These are phyloP conservation scores for Nasturtium officinale DNA, from an alignment of 345 rosid genomes.

Conservation along the genomic window DNA sequence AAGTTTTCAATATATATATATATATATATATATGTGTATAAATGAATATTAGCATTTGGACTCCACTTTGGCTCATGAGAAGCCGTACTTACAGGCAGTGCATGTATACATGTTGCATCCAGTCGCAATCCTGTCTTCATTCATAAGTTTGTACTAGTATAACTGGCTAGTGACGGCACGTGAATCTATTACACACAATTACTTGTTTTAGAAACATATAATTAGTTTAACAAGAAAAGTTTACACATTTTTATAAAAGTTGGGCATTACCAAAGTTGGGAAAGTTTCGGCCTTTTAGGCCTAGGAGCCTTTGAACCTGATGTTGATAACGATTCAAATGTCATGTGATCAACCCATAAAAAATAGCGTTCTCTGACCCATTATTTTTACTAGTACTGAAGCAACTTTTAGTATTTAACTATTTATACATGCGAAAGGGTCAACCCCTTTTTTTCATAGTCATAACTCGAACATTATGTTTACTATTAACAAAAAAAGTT, in stretches of 20 bases:
- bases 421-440: neutral
- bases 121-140: constrained; percentile 26
- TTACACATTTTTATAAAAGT: neutral
- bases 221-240: neutral
- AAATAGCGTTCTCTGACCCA: neutral
- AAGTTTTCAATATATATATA: too few relatives aligned
- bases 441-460: neutral
- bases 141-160: constrained; percentile 17
- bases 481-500: neutral
- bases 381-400: neutral
- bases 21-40: too few relatives aligned
- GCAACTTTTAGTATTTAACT: neutral
- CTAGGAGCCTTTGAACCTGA: neutral
- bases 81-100: neutral
- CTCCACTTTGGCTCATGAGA: constrained; percentile 15
- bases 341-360: neutral
- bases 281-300: neutral
- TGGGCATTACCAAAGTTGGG: neutral
- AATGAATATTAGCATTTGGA: neutral
- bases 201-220: neutral
- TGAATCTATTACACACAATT: neutral
- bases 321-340: constrained; percentile 1
- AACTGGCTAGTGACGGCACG: neutral
- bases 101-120: constrained; percentile 1
- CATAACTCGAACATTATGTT: neutral